Evolutionary conservation across 345 rosid genomes (phyloP).

Genomic region (Rubroshorea leprosula): DNA sequence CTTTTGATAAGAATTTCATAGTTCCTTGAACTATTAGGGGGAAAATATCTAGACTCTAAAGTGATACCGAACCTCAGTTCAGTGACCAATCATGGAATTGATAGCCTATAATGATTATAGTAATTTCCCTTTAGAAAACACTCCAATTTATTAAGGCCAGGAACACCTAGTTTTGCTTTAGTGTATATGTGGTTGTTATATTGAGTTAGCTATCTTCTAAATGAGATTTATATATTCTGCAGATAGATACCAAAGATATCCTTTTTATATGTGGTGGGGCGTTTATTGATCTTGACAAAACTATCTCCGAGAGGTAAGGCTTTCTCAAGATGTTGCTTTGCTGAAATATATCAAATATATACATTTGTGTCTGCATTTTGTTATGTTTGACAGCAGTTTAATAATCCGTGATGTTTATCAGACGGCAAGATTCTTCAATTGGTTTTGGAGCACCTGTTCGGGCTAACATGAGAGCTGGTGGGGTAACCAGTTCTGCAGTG

Average conservation of each 20-base stretch:
- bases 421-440: conserved; percentile 92
- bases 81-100: too few relatives aligned
- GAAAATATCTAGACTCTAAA: too few relatives aligned
- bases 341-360: neutral
- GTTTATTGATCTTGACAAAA: conserved; percentile 85
- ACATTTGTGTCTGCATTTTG: neutral
- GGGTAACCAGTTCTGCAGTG: conserved; percentile 57
- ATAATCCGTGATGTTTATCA: conserved; percentile 25
- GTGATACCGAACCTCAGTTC: too few relatives aligned
- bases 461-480: conserved; percentile 81
- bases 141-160: too few relatives aligned
- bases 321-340: conserved; percentile 1
- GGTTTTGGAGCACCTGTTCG: conserved; percentile 99
- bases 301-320: conserved; percentile 83
- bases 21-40: too few relatives aligned
- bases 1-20: too few relatives aligned
- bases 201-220: too few relatives aligned
- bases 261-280: conserved; percentile 98
- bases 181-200: too few relatives aligned
- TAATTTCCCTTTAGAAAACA: too few relatives aligned
- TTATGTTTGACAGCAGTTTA: conserved; percentile 13
- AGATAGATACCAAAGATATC: conserved; percentile 93
- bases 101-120: too few relatives aligned
- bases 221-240: conserved; percentile 15
- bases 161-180: too few relatives aligned